phyloP scores from a whole-genome alignment of 768 basidiomycete species.

The Lactifluus pinguis region DNA sequence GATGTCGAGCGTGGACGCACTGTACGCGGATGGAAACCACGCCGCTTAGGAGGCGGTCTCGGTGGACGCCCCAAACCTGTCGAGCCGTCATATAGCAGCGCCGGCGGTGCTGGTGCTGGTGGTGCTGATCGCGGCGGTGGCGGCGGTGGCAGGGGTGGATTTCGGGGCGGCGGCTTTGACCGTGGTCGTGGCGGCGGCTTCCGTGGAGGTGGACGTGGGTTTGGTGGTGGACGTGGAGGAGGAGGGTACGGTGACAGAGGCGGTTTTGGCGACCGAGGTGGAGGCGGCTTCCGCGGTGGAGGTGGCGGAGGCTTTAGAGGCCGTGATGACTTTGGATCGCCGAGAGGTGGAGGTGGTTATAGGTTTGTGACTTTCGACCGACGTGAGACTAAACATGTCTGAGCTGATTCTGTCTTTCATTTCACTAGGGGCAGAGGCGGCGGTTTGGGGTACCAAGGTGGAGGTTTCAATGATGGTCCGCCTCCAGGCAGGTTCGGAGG shows the following conservation, averaged over 20 bases:
- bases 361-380: slow-evolving; percentile 14
- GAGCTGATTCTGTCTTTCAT: not conserved
- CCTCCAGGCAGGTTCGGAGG: slow-evolving; percentile 34
- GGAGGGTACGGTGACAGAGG: slow-evolving; percentile 26
- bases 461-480: slow-evolving; percentile 25
- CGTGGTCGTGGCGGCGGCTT: slow-evolving; percentile 23
- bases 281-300: slow-evolving; percentile 22
- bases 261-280: slow-evolving; percentile 22
- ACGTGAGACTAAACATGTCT: not conserved
- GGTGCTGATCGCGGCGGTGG: slow-evolving; percentile 24
- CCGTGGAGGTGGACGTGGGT: slow-evolving; percentile 27
- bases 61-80: slow-evolving; percentile 92
- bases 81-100: slow-evolving; percentile 28
- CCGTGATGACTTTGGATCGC: slow-evolving; percentile 19
- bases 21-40: slow-evolving; percentile 97
- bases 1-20: slow-evolving; percentile 98
- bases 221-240: slow-evolving; percentile 23
- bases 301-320: slow-evolving; percentile 24
- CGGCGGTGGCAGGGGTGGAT: slow-evolving; percentile 30
- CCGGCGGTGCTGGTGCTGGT: no score
- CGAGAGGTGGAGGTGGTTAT: slow-evolving; percentile 25
- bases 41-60: slow-evolving; percentile 93
- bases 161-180: slow-evolving; percentile 26
- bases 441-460: slow-evolving; percentile 19
- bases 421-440: slow-evolving; percentile 17